Conservation (phyloP, 2,329 filamentous ascomycete species). For the Diaporthe batatas region DNA sequence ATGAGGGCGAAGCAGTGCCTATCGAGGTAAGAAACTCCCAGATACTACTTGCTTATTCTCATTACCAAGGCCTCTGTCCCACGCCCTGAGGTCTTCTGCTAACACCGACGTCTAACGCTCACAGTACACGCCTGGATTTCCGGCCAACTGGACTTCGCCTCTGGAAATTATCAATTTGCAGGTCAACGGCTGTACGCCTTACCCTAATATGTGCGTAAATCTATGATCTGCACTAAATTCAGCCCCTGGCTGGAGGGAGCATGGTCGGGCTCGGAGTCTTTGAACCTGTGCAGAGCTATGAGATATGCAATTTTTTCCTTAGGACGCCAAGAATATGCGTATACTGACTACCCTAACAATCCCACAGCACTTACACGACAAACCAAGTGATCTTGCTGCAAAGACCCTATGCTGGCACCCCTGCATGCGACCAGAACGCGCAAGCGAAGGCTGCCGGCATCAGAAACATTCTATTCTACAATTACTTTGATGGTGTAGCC, state of each 20-base stretch:
- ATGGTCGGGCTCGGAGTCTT: too few species aligned
- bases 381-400: slow-evolving; percentile 33
- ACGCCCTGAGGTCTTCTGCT: not conserved
- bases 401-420: slow-evolving; percentile 21
- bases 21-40: not conserved
- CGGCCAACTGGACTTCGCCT: slow-evolving; percentile 33
- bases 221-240: too few species aligned
- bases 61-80: not conserved
- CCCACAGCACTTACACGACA: not conserved
- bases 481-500: slow-evolving; percentile 28
- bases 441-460: slow-evolving; percentile 30
- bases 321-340: too few species aligned
- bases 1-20: slow-evolving; percentile 27
- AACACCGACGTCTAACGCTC: not conserved
- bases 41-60: not conserved
- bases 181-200: slow-evolving; percentile 30
- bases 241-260: too few species aligned
- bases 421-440: slow-evolving; percentile 24
- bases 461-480: slow-evolving; percentile 26
- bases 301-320: not conserved
- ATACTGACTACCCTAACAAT: not conserved
- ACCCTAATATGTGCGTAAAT: slow-evolving; percentile 18
- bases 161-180: slow-evolving; percentile 28
- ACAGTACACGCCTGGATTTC: slow-evolving; percentile 32
- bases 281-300: not conserved